Conservation (phyloP, 768 basidiomycete genomes). For the Podaxis sp. region DNA sequence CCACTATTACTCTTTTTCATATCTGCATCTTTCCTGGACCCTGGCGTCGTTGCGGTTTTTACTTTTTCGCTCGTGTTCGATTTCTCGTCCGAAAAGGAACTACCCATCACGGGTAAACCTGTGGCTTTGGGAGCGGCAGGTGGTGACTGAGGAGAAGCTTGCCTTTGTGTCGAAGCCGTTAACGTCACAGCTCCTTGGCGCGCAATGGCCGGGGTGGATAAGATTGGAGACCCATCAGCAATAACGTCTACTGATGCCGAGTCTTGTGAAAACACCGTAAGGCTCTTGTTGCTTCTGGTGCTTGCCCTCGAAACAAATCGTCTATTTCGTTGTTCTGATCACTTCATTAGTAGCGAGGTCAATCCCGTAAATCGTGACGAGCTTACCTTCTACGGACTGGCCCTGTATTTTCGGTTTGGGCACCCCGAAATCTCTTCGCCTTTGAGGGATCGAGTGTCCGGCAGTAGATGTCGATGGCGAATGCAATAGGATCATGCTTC, state of each 20-base stretch:
- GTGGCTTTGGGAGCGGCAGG: constrained; percentile 22
- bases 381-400: constrained; percentile 36
- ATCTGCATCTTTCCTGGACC: constrained; percentile 30
- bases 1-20: constrained; percentile 41
- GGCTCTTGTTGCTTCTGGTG: constrained; percentile 13
- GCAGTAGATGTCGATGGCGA: constrained; percentile 70
- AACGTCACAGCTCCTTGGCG: constrained; percentile 72
- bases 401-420: constrained; percentile 48
- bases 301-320: constrained; percentile 40
- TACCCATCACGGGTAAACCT: constrained; percentile 19
- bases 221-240: constrained; percentile 27
- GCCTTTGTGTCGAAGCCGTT: constrained; percentile 65
- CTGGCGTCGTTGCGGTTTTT: constrained; percentile 41
- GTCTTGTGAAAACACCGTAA: constrained; percentile 10
- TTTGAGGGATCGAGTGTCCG: constrained; percentile 62
- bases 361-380: constrained; percentile 15
- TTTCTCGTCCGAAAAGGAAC: constrained; percentile 29
- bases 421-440: constrained; percentile 70
- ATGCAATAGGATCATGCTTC: constrained; percentile 49
- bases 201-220: constrained; percentile 28
- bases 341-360: not conserved
- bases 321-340: not conserved
- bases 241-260: constrained; percentile 25
- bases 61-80: constrained; percentile 67
- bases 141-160: constrained; percentile 38